Percentiles rank a stretch among this genome's conserved stretches.
Evolutionary conservation across 1,284 basidiomycete genomes (phyloP).

Genomic region (Puccinia polysora): DNA sequence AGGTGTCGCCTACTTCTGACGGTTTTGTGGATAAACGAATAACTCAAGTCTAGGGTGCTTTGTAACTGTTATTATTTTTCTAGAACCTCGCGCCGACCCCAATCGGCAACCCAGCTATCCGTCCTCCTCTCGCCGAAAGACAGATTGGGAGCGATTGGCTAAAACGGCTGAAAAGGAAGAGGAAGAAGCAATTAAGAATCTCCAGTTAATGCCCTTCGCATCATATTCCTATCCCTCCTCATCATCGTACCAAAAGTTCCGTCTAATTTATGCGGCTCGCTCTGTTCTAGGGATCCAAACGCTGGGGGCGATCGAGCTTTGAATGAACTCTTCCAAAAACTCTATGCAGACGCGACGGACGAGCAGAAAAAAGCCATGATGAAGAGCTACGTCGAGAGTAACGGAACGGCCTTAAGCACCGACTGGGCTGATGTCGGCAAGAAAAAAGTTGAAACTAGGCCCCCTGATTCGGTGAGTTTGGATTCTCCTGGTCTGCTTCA

Average conservation of each 20-base stretch:
- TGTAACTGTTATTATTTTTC: background rate
- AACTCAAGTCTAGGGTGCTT: background rate
- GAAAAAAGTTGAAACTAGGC: slow-evolving; percentile 57
- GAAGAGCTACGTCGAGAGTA: slow-evolving; percentile 84
- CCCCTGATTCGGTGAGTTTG: slow-evolving; percentile 28
- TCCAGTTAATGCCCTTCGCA: slow-evolving; percentile 2
- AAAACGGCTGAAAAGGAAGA: slow-evolving; percentile 61
- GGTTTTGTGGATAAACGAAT: background rate
- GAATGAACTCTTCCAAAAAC: slow-evolving; percentile 49
- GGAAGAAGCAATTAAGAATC: slow-evolving; percentile 61
- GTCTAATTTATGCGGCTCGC: background rate
- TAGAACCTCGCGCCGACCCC: background rate
- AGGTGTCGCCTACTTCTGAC: background rate
- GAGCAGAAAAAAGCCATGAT: slow-evolving; percentile 87
- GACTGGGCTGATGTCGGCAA: slow-evolving; percentile 84
- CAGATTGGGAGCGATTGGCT: slow-evolving; percentile 78
- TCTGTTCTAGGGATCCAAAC: slow-evolving; percentile 66
- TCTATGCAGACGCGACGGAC: slow-evolving; percentile 71
- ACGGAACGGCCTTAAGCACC: slow-evolving; percentile 77
- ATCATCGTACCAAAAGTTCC: background rate
- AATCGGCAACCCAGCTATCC: slow-evolving; percentile 47
- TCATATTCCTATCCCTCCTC: background rate
- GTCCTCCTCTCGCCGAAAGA: slow-evolving; percentile 55
- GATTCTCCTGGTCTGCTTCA: too few relatives aligned
- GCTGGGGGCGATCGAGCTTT: slow-evolving; percentile 67